Evolutionary conservation across 371 early-diverging fungal genomes (phyloP), one percentile per base, ranked within the genome.

Genomic region (Choanephora cucurbitarum): DNA sequence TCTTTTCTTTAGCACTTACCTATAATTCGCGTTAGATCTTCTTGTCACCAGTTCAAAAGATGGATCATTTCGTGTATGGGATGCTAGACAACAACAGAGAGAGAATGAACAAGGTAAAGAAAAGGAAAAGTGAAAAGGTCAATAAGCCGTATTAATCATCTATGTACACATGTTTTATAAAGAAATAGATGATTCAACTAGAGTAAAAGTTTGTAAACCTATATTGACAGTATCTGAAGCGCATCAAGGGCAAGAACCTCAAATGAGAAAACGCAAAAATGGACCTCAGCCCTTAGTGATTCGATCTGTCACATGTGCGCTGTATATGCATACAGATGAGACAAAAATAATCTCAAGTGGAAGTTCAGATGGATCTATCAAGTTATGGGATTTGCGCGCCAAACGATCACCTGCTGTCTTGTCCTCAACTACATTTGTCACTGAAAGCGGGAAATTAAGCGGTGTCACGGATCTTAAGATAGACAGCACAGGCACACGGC

Each of bases 41-140:
- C 63, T 85, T 45, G 81, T 81, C 2, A 83, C 89, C 3, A 80
- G 77, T 1, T 74, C 84, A 9, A 77, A 84, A 40, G 88, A 89
- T 60, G 91, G 91, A 0, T 52, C 67, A 7, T 82, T 85, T 52
- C 62, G 70, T 33, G 59, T 86, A 13, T 91, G 88, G 88, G 91
- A 91, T 68, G 74, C 72, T 0, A 67, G 91, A 15, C 58, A 55
- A 55, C 28, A 44, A n/a, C 39, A 23, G 28, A n/a, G 43, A 0
- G 19, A 23, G 14, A 45, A 50, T 22, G 23, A 48, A n/a, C n/a
- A n/a, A n/a, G n/a, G n/a, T n/a, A n/a, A n/a, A n/a, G n/a, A n/a
- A n/a, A n/a, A n/a, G n/a, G n/a, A n/a, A n/a, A n/a, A n/a, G n/a
- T n/a, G n/a, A n/a, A n/a, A n/a, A n/a, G n/a, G n/a, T n/a, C n/a